These are phyloP conservation scores for Cyberlindnera samutprakarnensis DNA, from an alignment of 805 yeast species.

Conservation along the genomic window DNA sequence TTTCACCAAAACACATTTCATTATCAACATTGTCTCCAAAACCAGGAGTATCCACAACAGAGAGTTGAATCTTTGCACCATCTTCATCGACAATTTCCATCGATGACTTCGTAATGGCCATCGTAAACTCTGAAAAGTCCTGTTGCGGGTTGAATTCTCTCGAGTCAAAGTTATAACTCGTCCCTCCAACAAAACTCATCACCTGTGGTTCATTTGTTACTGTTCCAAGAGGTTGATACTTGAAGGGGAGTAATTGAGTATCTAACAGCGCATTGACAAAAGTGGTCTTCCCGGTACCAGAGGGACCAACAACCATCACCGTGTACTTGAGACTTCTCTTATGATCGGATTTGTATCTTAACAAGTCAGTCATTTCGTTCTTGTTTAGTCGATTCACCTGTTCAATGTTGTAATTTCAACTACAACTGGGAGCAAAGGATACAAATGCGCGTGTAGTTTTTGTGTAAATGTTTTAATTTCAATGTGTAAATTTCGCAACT, in stretches of 20 bases:
- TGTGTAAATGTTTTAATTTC: too few relatives aligned
- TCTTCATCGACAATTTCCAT: slow-evolving; percentile 59
- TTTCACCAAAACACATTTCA: slow-evolving; percentile 56
- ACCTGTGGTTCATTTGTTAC: slow-evolving; percentile 21
- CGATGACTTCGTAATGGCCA: slow-evolving; percentile 61
- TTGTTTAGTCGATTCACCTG: too few relatives aligned
- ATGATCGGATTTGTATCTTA: slow-evolving; percentile 1
- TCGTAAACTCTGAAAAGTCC: slow-evolving; percentile 66
- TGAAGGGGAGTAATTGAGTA: slow-evolving; percentile 53
- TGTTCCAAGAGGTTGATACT: slow-evolving; percentile 35
- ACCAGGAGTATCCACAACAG: slow-evolving; percentile 69
- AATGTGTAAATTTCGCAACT: too few relatives aligned
- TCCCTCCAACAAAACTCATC: slow-evolving; percentile 14
- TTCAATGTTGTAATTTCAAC: too few relatives aligned
- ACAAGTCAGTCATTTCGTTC: slow-evolving; percentile 1
- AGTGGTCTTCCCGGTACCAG: slow-evolving; percentile 75
- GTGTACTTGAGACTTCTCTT: slow-evolving; percentile 68
- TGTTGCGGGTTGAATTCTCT: slow-evolving; percentile 51
- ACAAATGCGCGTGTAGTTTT: too few relatives aligned
- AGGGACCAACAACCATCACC: slow-evolving; percentile 62
- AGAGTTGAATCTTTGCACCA: slow-evolving; percentile 46
- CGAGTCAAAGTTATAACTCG: slow-evolving; percentile 43
- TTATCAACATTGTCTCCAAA: slow-evolving; percentile 71
- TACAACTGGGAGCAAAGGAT: too few relatives aligned
- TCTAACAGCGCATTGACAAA: slow-evolving; percentile 63